Evolutionary conservation across 257 asterid species (phyloP).

Genomic region (Ilex asprella): DNA sequence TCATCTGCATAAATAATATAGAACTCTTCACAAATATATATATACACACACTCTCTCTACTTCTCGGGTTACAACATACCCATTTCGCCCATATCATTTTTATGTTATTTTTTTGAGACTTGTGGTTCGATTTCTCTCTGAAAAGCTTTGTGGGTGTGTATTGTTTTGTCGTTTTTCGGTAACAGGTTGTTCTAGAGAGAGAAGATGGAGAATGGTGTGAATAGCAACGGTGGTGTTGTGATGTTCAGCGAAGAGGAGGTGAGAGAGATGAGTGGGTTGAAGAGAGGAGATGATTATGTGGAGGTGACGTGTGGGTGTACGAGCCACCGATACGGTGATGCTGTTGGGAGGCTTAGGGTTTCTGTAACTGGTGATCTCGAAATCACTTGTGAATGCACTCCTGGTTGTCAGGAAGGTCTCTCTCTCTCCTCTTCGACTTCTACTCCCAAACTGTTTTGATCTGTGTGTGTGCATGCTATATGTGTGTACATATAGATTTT

Average conservation of each 20-base stretch:
- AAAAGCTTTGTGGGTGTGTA: neutral
- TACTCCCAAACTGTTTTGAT: neutral
- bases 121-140: neutral
- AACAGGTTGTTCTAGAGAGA: neutral
- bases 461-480: neutral
- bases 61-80: neutral
- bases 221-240: neutral
- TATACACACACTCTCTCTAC: neutral
- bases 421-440: neutral
- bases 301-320: neutral
- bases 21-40: too few species aligned
- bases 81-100: neutral
- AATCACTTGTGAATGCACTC: neutral
- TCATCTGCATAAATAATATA: too few species aligned
- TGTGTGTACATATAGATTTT: neutral
- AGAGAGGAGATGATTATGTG: neutral
- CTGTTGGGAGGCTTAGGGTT: neutral
- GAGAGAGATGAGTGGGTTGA: neutral
- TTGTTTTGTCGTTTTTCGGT: neutral
- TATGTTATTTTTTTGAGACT: neutral
- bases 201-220: neutral
- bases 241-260: neutral
- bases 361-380: neutral
- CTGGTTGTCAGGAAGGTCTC: constrained; percentile 1
- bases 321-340: neutral